Evolutionary conservation across 169 alveolate genomes (phyloP), one percentile per base, ranked within the genome.

Genomic region (Haemoproteus tartakovskyi): DNA sequence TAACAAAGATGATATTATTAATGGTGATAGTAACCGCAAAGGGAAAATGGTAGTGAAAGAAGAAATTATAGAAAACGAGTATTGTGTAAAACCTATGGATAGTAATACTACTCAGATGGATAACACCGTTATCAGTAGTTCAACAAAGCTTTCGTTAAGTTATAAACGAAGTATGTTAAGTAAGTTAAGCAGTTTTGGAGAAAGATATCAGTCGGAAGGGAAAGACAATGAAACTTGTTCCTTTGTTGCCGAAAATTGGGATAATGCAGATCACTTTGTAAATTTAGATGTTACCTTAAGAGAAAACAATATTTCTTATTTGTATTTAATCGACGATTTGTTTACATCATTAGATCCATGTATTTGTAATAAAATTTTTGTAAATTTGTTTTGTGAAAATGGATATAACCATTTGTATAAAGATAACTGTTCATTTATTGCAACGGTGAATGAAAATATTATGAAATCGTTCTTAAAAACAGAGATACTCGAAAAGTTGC

Each of bases 331-430:
- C 22, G 87, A 50, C 61, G 89, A 46, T 27, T 41, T 88, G 0
- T 89, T 89, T 67, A 78, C 85, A 16, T 79, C 90, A 1, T 27
- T 89, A 12, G 93, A 89, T 54, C 90, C 90, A 19, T 78, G 57
- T 22, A 87, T 86, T 2, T 43, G 89, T 0, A 50, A 38, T 24
- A 22, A 86, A n/a, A 83, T 89, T 0, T 86, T 89, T 54, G 62
- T 86, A 54, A 89, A 89, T 33, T 63, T 89, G 29, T 86, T 89
- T 33, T 78, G 80, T 22, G 40, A 48, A 9, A 14, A 57, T 3
- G 78, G 59, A n/a, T 21, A 56, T 2, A 50, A 54, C 19, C 33
- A 33, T 5, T 33, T 14, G 5, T 56, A 43, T 57, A 74, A 74
- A 38, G 11, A 33, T 3, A 41, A 46, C 9, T 43, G 84, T 27